phyloP scores from a whole-genome alignment of 805 yeast genomes.

The Huiozyma sinensis region DNA sequence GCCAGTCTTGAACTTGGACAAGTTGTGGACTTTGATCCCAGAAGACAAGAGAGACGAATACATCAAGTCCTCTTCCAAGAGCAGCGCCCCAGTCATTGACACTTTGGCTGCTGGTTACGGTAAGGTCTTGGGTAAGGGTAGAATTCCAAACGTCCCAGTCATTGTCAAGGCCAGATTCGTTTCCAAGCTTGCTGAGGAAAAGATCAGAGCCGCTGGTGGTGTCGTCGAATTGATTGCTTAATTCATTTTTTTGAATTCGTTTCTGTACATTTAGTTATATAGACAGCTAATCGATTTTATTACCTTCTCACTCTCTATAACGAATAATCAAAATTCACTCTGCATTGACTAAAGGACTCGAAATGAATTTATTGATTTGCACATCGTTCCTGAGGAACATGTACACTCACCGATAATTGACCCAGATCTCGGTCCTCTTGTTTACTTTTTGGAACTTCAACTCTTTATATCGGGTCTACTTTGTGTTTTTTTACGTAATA shows the following conservation, averaged over 20 bases:
- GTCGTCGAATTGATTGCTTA: slow-evolving; percentile 98
- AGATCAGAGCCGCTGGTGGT: slow-evolving; percentile 99
- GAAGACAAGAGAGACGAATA: slow-evolving; percentile 89
- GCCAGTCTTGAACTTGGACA: slow-evolving; percentile 96
- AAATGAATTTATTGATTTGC: too few relatives aligned
- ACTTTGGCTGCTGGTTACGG: slow-evolving; percentile 99
- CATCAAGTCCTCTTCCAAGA: slow-evolving; percentile 70
- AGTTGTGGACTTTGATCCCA: slow-evolving; percentile 94
- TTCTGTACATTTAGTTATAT: too few relatives aligned
- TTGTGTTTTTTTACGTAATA: too few relatives aligned
- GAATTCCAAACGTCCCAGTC: slow-evolving; percentile 95
- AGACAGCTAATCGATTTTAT: too few relatives aligned
- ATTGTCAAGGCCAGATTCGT: slow-evolving; percentile 99
- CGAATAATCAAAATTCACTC: too few relatives aligned
- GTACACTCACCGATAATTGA: too few relatives aligned
- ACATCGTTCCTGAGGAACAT: too few relatives aligned
- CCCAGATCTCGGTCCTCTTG: too few relatives aligned
- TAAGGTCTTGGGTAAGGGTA: slow-evolving; percentile 99
- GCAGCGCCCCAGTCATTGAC: slow-evolving; percentile 98
- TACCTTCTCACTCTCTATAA: too few relatives aligned
- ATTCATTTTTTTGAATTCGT: slow-evolving; percentile 18
- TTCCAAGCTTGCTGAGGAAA: slow-evolving; percentile 98
- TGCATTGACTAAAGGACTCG: too few relatives aligned
- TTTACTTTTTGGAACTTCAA: too few relatives aligned
- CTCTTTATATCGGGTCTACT: too few relatives aligned